Base-by-base conservation (phyloP, 306 rosid species). In the Abrus precatorius region DNA sequence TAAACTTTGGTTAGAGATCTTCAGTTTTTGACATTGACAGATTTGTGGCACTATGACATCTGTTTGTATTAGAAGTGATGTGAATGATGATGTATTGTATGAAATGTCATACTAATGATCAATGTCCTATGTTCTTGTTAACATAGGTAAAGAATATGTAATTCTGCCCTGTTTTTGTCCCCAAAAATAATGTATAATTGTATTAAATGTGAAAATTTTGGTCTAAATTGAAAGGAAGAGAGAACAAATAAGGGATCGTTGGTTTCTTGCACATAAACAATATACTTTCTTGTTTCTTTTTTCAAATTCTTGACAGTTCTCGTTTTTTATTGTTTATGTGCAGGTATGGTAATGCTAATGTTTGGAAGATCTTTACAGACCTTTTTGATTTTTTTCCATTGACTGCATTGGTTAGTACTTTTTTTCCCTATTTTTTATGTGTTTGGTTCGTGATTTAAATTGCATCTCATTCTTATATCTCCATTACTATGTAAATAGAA, bases 291-390 rank as follows among this genome's bases (percentile, higher is more conserved):
- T 55, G 45, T 45, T 56, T 50, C 44, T 29, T 70, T 6, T 72
- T 27, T 81, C 61, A 60, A 72, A 40, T 77, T 48, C 77, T 34
- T 79, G 77, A 72, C 72, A 71, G 36, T 69, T 34, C 36, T 38
- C 28, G 45, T 27, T 73, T 50, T 41, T 75, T 63, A 40, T 81
- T 13, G 44, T 82, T 43, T 62, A 75, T 69, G 69, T 81, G 76
- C 95, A 96, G 99, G 91, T 96, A 96, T 88, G 98, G 99, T 64
- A 96, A 84, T 84, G 99, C 98, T 69, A 96, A 76, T 82, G 98
- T 96, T 48, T 96, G 99, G 99, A 96, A 96, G 94, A 93, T 78
- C 80, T 96, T 96, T 80, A 96, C 99, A 3, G 99, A 96, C 86
- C 98, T 96, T 83, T 96, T 96, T 74, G 99, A 96, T 88, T 96